These are phyloP conservation scores for Colletotrichum lini DNA, from an alignment of 2,329 filamentous ascomycete genomes.

Conservation along the genomic window DNA sequence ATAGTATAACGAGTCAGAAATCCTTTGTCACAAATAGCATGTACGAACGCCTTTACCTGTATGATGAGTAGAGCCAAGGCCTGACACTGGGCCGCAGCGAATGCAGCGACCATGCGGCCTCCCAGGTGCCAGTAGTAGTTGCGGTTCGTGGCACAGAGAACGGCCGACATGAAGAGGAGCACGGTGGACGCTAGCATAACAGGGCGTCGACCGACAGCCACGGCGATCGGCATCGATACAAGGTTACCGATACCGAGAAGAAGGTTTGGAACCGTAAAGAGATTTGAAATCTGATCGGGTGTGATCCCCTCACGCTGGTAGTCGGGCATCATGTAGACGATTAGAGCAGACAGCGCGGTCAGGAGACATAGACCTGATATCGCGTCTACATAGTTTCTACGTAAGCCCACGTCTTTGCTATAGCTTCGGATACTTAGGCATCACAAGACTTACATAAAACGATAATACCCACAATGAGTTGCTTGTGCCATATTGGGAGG, in stretches of 20 bases:
- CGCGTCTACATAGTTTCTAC: slow-evolving; percentile 9
- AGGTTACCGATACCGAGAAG: slow-evolving; percentile 49
- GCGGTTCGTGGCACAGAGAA: slow-evolving; percentile 41
- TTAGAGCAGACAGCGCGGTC: slow-evolving; percentile 42
- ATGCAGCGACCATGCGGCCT: slow-evolving; percentile 28
- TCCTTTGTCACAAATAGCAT: no score
- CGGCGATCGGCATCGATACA: slow-evolving; percentile 53
- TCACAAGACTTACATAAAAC: slow-evolving; percentile 23
- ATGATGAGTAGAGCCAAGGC: slow-evolving; percentile 31
- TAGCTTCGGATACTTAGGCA: background rate
- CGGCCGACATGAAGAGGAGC: slow-evolving; percentile 47
- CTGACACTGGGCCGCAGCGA: slow-evolving; percentile 30
- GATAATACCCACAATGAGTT: slow-evolving; percentile 44
- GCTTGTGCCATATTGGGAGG: slow-evolving; percentile 47
- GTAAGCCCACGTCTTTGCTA: slow-evolving; percentile 6
- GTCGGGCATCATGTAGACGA: slow-evolving; percentile 43
- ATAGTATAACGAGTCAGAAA: background rate
- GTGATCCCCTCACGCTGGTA: slow-evolving; percentile 43
- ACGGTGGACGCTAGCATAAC: slow-evolving; percentile 49
- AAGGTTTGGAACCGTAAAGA: slow-evolving; percentile 51
- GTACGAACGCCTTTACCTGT: slow-evolving; percentile 6
- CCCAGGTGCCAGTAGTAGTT: slow-evolving; percentile 36
- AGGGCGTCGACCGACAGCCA: slow-evolving; percentile 50
- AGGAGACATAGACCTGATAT: slow-evolving; percentile 42
- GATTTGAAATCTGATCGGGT: slow-evolving; percentile 37